Evolutionary conservation across 2,329 filamentous ascomycete genomes (phyloP).

Genomic region (Nothomitra cinnamomea): DNA sequence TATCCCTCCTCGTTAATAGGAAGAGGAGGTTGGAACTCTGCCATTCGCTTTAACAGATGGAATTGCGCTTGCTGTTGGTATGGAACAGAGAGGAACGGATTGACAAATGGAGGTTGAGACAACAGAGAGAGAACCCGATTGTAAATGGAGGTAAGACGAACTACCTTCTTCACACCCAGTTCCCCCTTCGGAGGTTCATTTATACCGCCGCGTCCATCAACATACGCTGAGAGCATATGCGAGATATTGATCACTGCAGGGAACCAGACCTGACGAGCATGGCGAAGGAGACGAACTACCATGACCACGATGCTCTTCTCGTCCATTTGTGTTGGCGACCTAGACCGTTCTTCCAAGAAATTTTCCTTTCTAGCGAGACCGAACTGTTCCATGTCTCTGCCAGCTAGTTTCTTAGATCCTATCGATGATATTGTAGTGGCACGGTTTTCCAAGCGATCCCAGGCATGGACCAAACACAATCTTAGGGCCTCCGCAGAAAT

Average conservation of each 20-base stretch:
- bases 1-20: constrained; percentile 41
- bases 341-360: neutral
- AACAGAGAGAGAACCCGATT: constrained; percentile 33
- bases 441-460: constrained; percentile 12
- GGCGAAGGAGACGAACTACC: constrained; percentile 30
- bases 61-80: constrained; percentile 41
- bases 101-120: constrained; percentile 27
- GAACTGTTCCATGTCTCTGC: too few species aligned
- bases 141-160: constrained; percentile 25
- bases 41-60: constrained; percentile 38
- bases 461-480: constrained; percentile 24
- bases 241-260: constrained; percentile 26
- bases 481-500: constrained; percentile 26
- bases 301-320: constrained; percentile 20
- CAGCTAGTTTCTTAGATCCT: neutral
- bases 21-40: constrained; percentile 33
- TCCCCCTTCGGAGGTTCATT: constrained; percentile 6
- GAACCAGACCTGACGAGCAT: constrained; percentile 33
- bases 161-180: constrained; percentile 7
- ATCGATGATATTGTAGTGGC: neutral
- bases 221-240: constrained; percentile 21
- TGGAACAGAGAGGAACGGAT: constrained; percentile 30
- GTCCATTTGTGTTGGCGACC: constrained; percentile 2
- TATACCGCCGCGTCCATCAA: constrained; percentile 11
- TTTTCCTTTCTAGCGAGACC: neutral